Conservation (phyloP, 169 alveolate species). For the Plasmodium cynomolgi region DNA sequence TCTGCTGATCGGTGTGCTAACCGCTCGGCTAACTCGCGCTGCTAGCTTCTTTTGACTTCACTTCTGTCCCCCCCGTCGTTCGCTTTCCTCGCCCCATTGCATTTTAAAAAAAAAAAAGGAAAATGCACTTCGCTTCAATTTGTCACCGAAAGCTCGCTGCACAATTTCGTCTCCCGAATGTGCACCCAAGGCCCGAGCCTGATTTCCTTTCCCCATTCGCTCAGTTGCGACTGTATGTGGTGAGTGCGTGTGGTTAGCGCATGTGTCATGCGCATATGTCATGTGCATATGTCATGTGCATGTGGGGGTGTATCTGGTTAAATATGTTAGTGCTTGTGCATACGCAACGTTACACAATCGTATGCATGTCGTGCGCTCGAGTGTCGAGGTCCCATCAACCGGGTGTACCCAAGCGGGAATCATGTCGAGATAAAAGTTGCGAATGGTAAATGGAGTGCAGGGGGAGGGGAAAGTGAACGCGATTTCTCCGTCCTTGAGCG, state of each 20-base stretch:
- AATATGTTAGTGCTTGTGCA: neutral
- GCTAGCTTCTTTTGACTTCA: neutral
- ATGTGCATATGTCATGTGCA: neutral
- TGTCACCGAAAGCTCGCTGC: neutral
- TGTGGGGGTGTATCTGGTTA: neutral
- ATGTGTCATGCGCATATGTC: neutral
- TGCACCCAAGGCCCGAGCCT: neutral
- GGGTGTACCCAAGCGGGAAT: neutral
- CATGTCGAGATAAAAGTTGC: neutral
- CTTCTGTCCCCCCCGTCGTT: neutral
- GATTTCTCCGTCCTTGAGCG: neutral
- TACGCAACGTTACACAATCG: neutral
- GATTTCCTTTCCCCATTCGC: neutral
- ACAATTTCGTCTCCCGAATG: neutral
- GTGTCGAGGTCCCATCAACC: neutral
- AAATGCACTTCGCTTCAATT: neutral
- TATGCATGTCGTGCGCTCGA: too few species aligned
- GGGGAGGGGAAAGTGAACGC: neutral
- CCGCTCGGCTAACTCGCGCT: neutral
- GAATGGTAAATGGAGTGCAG: neutral
- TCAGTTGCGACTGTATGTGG: neutral
- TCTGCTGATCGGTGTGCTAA: neutral
- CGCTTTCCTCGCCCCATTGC: neutral
- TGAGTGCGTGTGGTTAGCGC: neutral
- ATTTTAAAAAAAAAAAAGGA: neutral